These are phyloP conservation scores for Morella rubra DNA, from an alignment of 306 rosid species.

Conservation along the genomic window DNA sequence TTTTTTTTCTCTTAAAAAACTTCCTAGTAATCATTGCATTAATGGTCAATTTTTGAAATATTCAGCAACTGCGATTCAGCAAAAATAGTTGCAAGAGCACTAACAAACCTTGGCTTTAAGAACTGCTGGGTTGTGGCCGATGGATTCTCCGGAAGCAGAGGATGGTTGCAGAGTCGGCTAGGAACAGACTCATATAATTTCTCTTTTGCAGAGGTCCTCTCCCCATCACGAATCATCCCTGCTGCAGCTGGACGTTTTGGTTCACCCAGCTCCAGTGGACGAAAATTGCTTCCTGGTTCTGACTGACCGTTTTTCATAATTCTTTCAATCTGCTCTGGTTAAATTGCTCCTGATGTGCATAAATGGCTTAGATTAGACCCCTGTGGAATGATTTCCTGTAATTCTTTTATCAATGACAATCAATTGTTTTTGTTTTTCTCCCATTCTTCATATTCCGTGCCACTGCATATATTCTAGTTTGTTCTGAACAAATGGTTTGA, in stretches of 20 bases:
- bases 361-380: slow-evolving; percentile 12
- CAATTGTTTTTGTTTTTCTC: background rate
- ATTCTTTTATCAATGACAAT: slow-evolving; percentile 23
- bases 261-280: slow-evolving; percentile 46
- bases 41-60: slow-evolving; percentile 2
- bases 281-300: slow-evolving; percentile 73
- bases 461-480: slow-evolving; percentile 2
- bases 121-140: slow-evolving; percentile 70
- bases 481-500: background rate
- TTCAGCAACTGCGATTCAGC: slow-evolving; percentile 75
- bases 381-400: slow-evolving; percentile 1
- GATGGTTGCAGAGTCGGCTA: slow-evolving; percentile 92
- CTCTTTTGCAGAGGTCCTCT: slow-evolving; percentile 75
- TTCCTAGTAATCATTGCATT: background rate
- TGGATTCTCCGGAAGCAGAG: slow-evolving; percentile 86
- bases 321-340: slow-evolving; percentile 10
- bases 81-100: slow-evolving; percentile 71
- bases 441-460: too few relatives aligned
- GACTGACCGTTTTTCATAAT: slow-evolving; percentile 32
- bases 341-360: slow-evolving; percentile 28
- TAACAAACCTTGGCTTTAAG: slow-evolving; percentile 69
- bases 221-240: slow-evolving; percentile 82
- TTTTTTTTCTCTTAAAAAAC: background rate
- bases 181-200: slow-evolving; percentile 77
- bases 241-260: slow-evolving; percentile 59